Conservation (phyloP, 306 rosid species). For the Begonia loranthoides region DNA sequence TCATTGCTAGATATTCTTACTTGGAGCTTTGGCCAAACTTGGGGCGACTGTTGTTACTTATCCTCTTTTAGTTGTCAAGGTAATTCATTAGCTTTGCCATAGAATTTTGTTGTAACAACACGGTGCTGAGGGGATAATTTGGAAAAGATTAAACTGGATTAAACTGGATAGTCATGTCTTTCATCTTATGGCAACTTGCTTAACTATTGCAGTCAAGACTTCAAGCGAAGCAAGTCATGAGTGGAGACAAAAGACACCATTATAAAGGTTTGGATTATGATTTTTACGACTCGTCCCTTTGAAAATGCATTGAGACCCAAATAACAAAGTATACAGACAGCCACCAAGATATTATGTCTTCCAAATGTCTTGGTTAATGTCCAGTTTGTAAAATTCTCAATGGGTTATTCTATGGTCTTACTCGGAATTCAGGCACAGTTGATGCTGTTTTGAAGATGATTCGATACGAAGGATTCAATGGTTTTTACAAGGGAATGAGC, state of each 20-base stretch:
- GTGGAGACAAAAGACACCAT: constrained; percentile 58
- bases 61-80: constrained; percentile 95
- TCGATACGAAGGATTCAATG: constrained; percentile 62
- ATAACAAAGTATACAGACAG: no score
- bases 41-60: constrained; percentile 93
- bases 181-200: constrained; percentile 1
- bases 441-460: constrained; percentile 87
- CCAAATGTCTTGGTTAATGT: no score
- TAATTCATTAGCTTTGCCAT: constrained; percentile 16
- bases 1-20: constrained; percentile 61
- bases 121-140: no score
- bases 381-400: no score
- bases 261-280: constrained; percentile 49
- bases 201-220: constrained; percentile 61
- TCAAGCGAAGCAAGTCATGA: constrained; percentile 65
- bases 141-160: no score
- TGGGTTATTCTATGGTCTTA: no score
- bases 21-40: constrained; percentile 90
- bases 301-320: background rate
- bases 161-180: background rate
- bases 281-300: constrained; percentile 12
- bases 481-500: constrained; percentile 92
- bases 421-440: constrained; percentile 48
- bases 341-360: no score
- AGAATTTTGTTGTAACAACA: no score